A percentile compares a stretch with the other conserved stretches of the same genome.
These are phyloP conservation scores for Rubia tinctorum DNA, from an alignment of 305 asterid species.

Conservation along the genomic window DNA sequence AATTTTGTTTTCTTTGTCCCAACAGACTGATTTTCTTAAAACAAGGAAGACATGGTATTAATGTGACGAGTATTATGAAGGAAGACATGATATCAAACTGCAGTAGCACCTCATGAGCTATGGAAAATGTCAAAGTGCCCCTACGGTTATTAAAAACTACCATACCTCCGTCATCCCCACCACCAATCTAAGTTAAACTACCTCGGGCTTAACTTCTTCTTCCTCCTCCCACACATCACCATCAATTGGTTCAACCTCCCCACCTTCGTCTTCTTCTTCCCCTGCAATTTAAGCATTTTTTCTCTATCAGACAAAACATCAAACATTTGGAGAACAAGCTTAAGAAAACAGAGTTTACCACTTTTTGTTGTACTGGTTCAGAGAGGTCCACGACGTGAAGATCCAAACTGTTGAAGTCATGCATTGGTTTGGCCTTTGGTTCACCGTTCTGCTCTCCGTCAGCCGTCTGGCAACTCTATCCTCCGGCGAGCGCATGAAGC, in stretches of 20 bases:
- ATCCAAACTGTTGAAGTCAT: no score
- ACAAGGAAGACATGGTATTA: not conserved
- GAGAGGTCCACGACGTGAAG: no score
- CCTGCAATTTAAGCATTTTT: constrained; percentile 30
- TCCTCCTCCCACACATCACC: constrained; percentile 88
- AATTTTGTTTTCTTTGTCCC: no score
- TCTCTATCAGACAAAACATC: no score
- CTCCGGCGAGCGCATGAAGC: no score
- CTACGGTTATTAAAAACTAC: constrained; percentile 66
- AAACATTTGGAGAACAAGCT: no score
- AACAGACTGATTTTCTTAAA: no score
- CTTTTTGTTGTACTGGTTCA: no score
- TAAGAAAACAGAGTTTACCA: no score
- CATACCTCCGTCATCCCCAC: constrained; percentile 55
- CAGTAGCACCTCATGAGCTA: constrained; percentile 51
- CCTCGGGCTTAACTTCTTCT: constrained; percentile 80
- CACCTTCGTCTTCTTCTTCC: constrained; percentile 33
- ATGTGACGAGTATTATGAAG: not conserved
- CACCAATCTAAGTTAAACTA: constrained; percentile 12
- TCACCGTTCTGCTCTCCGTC: no score
- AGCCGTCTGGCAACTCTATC: no score
- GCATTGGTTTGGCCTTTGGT: no score
- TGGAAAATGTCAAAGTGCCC: constrained; percentile 46
- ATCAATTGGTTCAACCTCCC: constrained; percentile 75
- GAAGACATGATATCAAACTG: constrained; percentile 28